phyloP scores from a whole-genome alignment of 164 flowering plant species.

The Pachysandra terminalis region DNA sequence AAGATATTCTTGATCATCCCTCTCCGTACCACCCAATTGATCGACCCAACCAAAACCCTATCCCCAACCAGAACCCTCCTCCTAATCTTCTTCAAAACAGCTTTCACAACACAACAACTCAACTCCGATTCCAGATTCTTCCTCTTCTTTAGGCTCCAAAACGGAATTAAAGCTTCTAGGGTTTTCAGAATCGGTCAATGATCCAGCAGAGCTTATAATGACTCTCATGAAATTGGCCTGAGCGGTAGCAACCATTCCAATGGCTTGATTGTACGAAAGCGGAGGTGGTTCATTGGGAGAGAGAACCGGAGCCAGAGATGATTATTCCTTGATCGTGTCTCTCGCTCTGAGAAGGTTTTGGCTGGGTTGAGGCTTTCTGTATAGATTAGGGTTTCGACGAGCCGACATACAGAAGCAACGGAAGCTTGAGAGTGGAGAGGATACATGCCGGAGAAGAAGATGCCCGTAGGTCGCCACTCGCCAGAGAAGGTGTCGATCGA shows the following conservation, averaged over 20 bases:
- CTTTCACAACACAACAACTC: slow-evolving; percentile 85
- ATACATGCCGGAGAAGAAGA: slow-evolving; percentile 20
- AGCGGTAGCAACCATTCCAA: slow-evolving; percentile 75
- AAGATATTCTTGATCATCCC: slow-evolving; percentile 92
- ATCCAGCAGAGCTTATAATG: slow-evolving; percentile 37
- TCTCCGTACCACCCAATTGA: slow-evolving; percentile 86
- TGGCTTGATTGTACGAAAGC: slow-evolving; percentile 57
- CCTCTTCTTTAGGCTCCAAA: slow-evolving; percentile 7
- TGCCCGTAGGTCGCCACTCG: slow-evolving; percentile 17
- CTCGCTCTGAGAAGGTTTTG: slow-evolving; percentile 58
- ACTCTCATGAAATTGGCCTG: slow-evolving; percentile 99
- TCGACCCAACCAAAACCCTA: slow-evolving; percentile 75
- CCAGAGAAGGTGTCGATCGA: slow-evolving; percentile 10
- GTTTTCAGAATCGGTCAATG: background rate
- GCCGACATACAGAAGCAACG: slow-evolving; percentile 26
- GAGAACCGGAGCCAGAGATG: slow-evolving; percentile 47
- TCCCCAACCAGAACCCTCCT: slow-evolving; percentile 93
- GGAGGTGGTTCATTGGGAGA: slow-evolving; percentile 27
- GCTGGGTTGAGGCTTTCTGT: slow-evolving; percentile 33
- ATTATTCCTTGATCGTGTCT: slow-evolving; percentile 38
- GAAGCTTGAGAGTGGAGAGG: slow-evolving; percentile 4
- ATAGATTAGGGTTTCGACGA: slow-evolving; percentile 32
- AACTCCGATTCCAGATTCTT: slow-evolving; percentile 28
- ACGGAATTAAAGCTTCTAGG: slow-evolving; percentile 1
- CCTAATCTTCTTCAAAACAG: slow-evolving; percentile 90